Evolutionary conservation across 768 basidiomycete species (phyloP).

Genomic region (Pisolithus sp.): DNA sequence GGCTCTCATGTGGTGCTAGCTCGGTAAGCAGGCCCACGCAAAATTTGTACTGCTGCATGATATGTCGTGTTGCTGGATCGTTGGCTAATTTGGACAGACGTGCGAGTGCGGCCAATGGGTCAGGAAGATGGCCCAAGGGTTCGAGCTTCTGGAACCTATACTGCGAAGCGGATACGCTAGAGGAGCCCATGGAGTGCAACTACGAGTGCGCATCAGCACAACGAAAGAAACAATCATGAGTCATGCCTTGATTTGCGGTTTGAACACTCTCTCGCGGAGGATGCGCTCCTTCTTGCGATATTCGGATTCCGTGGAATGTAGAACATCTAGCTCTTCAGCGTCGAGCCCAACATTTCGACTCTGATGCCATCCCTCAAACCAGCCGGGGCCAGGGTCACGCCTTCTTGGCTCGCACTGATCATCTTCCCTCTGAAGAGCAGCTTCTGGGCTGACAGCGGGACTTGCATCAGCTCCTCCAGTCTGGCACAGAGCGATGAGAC

Average conservation of each 20-base stretch:
- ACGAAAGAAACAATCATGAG: neutral
- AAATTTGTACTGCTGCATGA: constrained; percentile 68
- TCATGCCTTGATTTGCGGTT: constrained; percentile 52
- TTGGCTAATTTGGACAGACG: constrained; percentile 53
- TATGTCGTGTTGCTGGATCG: constrained; percentile 64
- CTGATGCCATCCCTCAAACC: constrained; percentile 64
- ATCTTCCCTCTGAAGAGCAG: constrained; percentile 68
- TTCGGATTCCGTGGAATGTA: constrained; percentile 54
- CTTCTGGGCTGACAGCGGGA: constrained; percentile 64
- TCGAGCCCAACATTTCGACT: constrained; percentile 67
- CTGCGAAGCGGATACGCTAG: constrained; percentile 31
- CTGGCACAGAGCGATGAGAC: constrained; percentile 42
- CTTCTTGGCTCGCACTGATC: constrained; percentile 16
- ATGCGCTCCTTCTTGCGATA: constrained; percentile 52
- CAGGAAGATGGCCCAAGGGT: constrained; percentile 59
- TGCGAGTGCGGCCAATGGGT: constrained; percentile 48
- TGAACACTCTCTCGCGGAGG: constrained; percentile 50
- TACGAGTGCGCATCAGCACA: constrained; percentile 11
- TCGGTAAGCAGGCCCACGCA: constrained; percentile 67
- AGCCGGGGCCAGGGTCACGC: constrained; percentile 33
- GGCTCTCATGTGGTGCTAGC: constrained; percentile 72
- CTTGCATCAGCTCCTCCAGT: constrained; percentile 58
- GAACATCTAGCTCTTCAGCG: constrained; percentile 47
- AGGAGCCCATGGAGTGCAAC: constrained; percentile 51
- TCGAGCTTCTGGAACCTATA: constrained; percentile 62